Evolutionary conservation across 2,329 filamentous ascomycete genomes (phyloP), one percentile per base, ranked within the genome.

Genomic region (Hortaea sp.): DNA sequence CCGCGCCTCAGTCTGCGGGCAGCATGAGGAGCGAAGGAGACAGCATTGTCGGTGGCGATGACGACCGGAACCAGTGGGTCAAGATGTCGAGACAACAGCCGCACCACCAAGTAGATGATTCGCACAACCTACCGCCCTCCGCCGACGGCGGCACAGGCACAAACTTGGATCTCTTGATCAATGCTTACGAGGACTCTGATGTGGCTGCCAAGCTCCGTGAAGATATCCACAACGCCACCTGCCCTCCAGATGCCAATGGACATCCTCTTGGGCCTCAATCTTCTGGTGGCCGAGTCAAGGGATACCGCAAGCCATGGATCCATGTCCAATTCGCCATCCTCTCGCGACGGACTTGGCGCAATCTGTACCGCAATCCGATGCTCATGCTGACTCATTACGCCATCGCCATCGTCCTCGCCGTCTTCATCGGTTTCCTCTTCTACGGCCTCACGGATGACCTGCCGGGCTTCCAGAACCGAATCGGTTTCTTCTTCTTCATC

Each of bases 341-440:
- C 9, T 94, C 90, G 0, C 77, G 82, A 58, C 81, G 92, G 40
- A 98, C 92, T 0, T 98, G 90, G 90, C 88, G 85, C 62, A 98
- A 98, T 62, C 75, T 98, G 5, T 97, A 98, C 71, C 82, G 92
- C 47, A 95, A 98, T 64, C 92, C 92, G 1, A 89, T 97, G 78
- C 73, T 98, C 49, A 98, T 98, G 92, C 77, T 98, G 48, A 95
- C 89, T 0, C 92, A 98, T 68, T 98, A 97, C 63, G 92, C 92
- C 34, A 97, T 95, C 55, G 88, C 92, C 6, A 97, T 98, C 50
- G 70, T 97, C 0, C 77, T 98, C 5, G 92, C 89, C 1, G 90
- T 97, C 5, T 84, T 98, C 48, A 89, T 90, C 1, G 92, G 92
- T 3, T 97, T 86, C 66, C 76, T 98, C 9, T 98, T 97, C 71